Evolutionary conservation across 148 eudicot genomes (phyloP).

Genomic region (Heliosperma pusillum): DNA sequence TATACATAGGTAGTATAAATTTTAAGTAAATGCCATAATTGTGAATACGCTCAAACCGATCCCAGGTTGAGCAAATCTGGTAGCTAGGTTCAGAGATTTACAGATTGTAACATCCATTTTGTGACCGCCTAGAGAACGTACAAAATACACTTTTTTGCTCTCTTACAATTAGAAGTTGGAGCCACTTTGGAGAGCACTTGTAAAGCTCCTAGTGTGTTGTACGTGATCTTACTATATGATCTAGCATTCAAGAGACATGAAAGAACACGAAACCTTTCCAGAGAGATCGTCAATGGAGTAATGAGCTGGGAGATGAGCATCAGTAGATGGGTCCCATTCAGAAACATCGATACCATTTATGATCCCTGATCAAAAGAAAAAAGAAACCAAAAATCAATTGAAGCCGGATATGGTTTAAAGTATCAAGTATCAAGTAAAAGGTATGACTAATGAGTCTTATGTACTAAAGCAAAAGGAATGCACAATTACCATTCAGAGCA

Average conservation of each 20-base stretch:
- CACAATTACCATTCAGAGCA: conserved; percentile 62
- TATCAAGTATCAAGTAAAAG: background rate
- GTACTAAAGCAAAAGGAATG: background rate
- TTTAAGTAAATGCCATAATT: too few relatives aligned
- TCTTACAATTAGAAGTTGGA: too few relatives aligned
- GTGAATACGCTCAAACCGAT: too few relatives aligned
- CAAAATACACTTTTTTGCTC: too few relatives aligned
- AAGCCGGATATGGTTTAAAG: background rate
- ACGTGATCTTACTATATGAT: background rate
- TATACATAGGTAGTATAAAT: too few relatives aligned
- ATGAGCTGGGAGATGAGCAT: conserved; percentile 59
- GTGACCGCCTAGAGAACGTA: background rate
- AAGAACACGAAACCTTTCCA: conserved; percentile 62
- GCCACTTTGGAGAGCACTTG: too few relatives aligned
- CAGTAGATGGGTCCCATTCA: conserved; percentile 84
- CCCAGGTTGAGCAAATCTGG: too few relatives aligned
- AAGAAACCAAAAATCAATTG: background rate
- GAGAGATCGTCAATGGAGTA: conserved; percentile 81
- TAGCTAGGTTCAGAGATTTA: too few relatives aligned
- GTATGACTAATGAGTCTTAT: too few relatives aligned
- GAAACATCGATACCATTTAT: conserved; percentile 69
- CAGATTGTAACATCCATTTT: too few relatives aligned
- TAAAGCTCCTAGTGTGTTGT: too few relatives aligned
- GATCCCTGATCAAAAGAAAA: conserved; percentile 49
- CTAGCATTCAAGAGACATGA: background rate